A percentile compares a stretch with the other conserved stretches of the same genome.
Conservation (phyloP, 805 yeast genomes). For the Lachancea sp. region DNA sequence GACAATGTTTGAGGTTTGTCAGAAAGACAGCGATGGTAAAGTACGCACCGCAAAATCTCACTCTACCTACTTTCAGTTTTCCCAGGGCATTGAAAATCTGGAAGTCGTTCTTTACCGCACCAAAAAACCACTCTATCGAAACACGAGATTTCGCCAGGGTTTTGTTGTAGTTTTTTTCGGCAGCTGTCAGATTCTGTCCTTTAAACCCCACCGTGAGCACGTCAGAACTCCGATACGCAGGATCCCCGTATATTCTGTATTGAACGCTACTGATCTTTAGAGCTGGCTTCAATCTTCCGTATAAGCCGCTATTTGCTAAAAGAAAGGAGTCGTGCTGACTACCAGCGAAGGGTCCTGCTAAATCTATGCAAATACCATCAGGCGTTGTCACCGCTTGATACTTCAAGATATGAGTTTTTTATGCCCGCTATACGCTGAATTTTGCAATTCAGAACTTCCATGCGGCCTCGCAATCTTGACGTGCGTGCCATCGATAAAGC, state of each 20-base stretch:
- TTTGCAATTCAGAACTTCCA: background rate
- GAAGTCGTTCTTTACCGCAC: conserved; percentile 2
- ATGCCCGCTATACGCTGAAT: conserved; percentile 3
- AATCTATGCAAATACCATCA: conserved; percentile 4
- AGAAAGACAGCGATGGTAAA: conserved; percentile 3
- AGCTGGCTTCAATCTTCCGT: background rate
- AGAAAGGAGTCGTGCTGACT: conserved; percentile 3
- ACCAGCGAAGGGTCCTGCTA: background rate
- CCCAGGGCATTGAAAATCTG: conserved; percentile 1
- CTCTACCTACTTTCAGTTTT: conserved; percentile 3
- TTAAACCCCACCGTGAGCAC: background rate
- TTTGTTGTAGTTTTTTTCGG: background rate
- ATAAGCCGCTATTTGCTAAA: background rate
- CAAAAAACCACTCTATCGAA: conserved; percentile 5
- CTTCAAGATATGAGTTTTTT: background rate
- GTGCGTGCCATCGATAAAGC: conserved; percentile 2
- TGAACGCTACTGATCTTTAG: background rate
- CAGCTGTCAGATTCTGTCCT: background rate
- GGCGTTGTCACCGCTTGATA: conserved; percentile 2
- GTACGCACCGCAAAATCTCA: conserved; percentile 3
- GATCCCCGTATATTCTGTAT: conserved; percentile 2
- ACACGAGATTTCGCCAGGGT: conserved; percentile 1
- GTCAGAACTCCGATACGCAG: conserved; percentile 1
- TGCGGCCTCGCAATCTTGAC: background rate
- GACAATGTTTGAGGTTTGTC: conserved; percentile 3